A percentile compares a stretch with the other conserved stretches of the same genome.
These are phyloP conservation scores for Elasticomyces elasticus DNA, from an alignment of 495 filamentous ascomycete genomes.

Conservation along the genomic window DNA sequence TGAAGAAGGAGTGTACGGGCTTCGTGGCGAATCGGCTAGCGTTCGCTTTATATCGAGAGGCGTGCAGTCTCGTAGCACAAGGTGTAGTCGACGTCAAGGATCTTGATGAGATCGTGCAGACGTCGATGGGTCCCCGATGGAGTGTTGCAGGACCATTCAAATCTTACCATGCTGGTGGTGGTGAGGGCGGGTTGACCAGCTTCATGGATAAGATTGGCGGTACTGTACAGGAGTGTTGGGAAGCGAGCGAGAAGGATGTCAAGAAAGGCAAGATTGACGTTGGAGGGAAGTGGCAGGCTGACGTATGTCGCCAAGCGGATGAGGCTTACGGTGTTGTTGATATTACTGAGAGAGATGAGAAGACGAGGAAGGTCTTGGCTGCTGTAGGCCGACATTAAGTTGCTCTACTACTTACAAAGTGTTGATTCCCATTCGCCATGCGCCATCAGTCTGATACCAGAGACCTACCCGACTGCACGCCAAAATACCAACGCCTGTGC, in stretches of 20 bases:
- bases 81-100: conserved; percentile 28
- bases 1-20: conserved; percentile 41
- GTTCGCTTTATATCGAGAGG: conserved; percentile 31
- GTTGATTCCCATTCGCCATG: not conserved
- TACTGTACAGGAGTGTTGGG: conserved; percentile 48
- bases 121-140: conserved; percentile 48
- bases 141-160: conserved; percentile 49
- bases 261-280: conserved; percentile 29
- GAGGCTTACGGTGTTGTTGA: conserved; percentile 30
- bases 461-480: not conserved
- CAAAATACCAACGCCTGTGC: not conserved
- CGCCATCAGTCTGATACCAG: not conserved
- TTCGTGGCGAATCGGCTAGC: conserved; percentile 33
- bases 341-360: conserved; percentile 22
- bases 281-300: conserved; percentile 32
- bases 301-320: conserved; percentile 24
- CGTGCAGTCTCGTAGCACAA: conserved; percentile 25
- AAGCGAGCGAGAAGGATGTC: conserved; percentile 26
- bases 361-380: conserved; percentile 27
- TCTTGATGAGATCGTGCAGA: conserved; percentile 34
- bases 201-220: conserved; percentile 49
- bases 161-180: conserved; percentile 52
- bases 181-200: conserved; percentile 42
- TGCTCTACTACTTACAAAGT: not conserved
- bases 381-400: conserved; percentile 9